These are phyloP conservation scores for Phytophthora macrochlamydospora DNA, from an alignment of 352 stramenopile genomes.

Conservation along the genomic window DNA sequence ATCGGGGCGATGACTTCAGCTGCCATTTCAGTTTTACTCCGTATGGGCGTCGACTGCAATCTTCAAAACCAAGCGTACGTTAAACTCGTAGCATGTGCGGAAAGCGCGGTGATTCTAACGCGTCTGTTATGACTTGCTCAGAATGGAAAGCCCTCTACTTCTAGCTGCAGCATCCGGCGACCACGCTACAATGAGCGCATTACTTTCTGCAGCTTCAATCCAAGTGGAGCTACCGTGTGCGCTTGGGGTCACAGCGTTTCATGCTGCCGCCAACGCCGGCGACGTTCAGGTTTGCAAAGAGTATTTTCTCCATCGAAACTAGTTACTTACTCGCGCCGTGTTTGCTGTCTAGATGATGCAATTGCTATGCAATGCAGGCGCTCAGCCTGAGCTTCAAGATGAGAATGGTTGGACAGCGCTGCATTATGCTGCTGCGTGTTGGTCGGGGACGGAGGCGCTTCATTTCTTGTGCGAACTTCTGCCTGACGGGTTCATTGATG, in stretches of 20 bases:
- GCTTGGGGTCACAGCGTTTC: conserved; percentile 58
- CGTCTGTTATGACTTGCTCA: conserved; percentile 12
- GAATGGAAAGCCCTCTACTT: conserved; percentile 58
- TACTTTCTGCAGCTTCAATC: conserved; percentile 22
- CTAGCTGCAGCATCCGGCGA: conserved; percentile 63
- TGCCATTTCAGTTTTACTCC: conserved; percentile 37
- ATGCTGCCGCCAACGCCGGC: conserved; percentile 62
- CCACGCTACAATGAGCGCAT: conserved; percentile 9
- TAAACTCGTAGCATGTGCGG: neutral
- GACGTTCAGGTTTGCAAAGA: conserved; percentile 35
- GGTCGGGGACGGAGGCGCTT: conserved; percentile 41
- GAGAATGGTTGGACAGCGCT: conserved; percentile 69
- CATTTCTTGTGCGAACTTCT: conserved; percentile 62
- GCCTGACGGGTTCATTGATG: conserved; percentile 48
- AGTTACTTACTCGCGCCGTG: neutral
- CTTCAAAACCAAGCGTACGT: conserved; percentile 61
- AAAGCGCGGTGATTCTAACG: neutral
- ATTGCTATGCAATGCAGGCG: conserved; percentile 50
- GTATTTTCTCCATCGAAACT: neutral
- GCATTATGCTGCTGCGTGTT: conserved; percentile 64
- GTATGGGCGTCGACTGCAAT: conserved; percentile 51
- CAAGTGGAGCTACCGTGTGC: conserved; percentile 49
- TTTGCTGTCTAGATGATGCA: conserved; percentile 43
- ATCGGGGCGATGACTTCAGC: conserved; percentile 11
- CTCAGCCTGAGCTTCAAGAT: conserved; percentile 36